A percentile compares a stretch with the other conserved stretches of the same genome.
Evolutionary conservation across 2,329 filamentous ascomycete species (phyloP).

Genomic region (Epichloe gansuensis): DNA sequence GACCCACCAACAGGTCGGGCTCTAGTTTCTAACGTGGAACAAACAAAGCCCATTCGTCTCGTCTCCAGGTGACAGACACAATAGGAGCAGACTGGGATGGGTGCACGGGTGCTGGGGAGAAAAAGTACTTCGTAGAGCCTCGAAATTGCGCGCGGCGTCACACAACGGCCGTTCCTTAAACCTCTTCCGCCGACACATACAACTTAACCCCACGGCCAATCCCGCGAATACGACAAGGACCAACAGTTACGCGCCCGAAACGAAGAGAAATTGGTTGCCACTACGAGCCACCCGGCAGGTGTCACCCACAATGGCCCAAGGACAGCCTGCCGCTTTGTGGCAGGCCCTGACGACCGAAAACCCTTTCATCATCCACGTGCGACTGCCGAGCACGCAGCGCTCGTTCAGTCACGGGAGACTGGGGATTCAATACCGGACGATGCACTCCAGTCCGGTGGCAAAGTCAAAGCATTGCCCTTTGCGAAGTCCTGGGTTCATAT

Average conservation of each 20-base stretch:
- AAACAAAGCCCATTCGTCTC: too few species aligned
- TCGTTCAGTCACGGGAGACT: conserved; percentile 49
- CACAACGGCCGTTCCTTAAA: too few species aligned
- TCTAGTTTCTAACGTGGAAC: too few species aligned
- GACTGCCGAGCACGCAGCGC: conserved; percentile 24
- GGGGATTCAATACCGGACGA: conserved; percentile 41
- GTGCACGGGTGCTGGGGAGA: too few species aligned
- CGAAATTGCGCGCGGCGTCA: too few species aligned
- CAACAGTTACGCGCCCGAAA: neutral
- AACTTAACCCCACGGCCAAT: neutral
- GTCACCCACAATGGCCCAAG: conserved; percentile 20
- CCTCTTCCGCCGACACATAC: neutral
- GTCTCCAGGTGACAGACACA: too few species aligned
- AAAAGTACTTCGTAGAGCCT: too few species aligned
- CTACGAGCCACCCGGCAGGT: neutral
- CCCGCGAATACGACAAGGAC: neutral
- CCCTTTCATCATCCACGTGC: conserved; percentile 18
- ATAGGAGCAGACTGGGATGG: too few species aligned
- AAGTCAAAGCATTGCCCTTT: conserved; percentile 34
- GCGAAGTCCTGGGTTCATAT: conserved; percentile 86
- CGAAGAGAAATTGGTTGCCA: neutral
- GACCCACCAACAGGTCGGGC: too few species aligned
- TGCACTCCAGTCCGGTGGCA: conserved; percentile 16
- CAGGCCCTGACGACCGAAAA: conserved; percentile 19
- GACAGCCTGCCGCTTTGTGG: conserved; percentile 16